These are phyloP conservation scores for Backusella psychrophila DNA, from an alignment of 192 early-diverging fungal genomes.

Conservation along the genomic window DNA sequence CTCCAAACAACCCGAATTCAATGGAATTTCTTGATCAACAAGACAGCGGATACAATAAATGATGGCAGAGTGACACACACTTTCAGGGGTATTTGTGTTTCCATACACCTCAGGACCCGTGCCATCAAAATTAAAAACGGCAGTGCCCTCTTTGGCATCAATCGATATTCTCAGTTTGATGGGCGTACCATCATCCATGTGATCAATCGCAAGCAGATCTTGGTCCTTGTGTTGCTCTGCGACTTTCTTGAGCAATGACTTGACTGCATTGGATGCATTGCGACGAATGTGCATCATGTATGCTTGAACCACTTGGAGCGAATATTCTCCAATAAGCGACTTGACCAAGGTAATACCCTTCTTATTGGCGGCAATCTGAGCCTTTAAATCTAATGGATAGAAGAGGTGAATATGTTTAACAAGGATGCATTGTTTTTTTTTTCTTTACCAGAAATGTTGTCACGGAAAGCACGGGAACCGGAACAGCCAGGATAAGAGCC, in stretches of 20 bases:
- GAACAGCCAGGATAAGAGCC: constrained; percentile 81
- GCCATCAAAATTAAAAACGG: constrained; percentile 92
- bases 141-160: constrained; percentile 64
- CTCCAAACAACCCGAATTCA: constrained; percentile 93
- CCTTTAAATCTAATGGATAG: constrained; percentile 71
- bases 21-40: constrained; percentile 86
- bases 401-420: neutral
- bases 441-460: constrained; percentile 73
- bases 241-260: constrained; percentile 68
- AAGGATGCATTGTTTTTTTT: neutral
- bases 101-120: constrained; percentile 87
- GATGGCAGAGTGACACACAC: constrained; percentile 78
- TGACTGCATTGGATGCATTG: constrained; percentile 87
- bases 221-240: constrained; percentile 38
- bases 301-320: constrained; percentile 84
- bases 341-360: constrained; percentile 85
- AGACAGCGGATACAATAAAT: constrained; percentile 95
- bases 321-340: constrained; percentile 80
- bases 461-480: constrained; percentile 84
- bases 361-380: constrained; percentile 97
- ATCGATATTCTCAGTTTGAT: constrained; percentile 79
- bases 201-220: constrained; percentile 56
- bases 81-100: constrained; percentile 80
- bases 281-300: constrained; percentile 93
- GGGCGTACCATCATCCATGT: constrained; percentile 91